These are phyloP conservation scores for Stemphylium lycopersici DNA, from an alignment of 2,329 filamentous ascomycete genomes.

Conservation along the genomic window DNA sequence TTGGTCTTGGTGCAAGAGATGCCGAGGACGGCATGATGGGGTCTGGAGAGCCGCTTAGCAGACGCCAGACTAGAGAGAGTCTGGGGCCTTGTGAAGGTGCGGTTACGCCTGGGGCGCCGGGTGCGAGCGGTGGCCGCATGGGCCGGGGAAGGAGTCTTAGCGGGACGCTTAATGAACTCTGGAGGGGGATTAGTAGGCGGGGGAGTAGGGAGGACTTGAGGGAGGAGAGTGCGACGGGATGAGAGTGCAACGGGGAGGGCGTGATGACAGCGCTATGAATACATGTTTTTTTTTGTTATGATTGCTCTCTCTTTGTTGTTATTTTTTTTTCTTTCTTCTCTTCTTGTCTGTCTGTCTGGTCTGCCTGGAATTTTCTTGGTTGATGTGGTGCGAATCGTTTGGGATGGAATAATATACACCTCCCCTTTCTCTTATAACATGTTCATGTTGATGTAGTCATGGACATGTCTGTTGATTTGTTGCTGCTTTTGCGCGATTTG, in stretches of 20 bases:
- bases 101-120: neutral
- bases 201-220: slow-evolving; percentile 20
- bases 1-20: slow-evolving; percentile 19
- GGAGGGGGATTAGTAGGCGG: slow-evolving; percentile 34
- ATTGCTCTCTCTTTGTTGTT: no score
- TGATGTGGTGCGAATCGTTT: no score
- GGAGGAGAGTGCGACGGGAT: neutral
- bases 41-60: slow-evolving; percentile 28
- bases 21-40: slow-evolving; percentile 4
- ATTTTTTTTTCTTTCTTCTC: no score
- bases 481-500: no score
- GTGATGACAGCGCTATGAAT: neutral
- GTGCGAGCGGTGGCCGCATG: neutral
- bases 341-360: no score
- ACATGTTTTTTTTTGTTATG: neutral
- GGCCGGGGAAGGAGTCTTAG: slow-evolving; percentile 35
- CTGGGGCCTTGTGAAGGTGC: neutral
- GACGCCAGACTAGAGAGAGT: slow-evolving; percentile 27
- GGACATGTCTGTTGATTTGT: no score
- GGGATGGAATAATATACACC: no score
- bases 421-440: no score
- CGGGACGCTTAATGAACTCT: slow-evolving; percentile 39
- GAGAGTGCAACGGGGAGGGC: neutral
- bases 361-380: no score
- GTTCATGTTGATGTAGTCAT: no score